phyloP scores from a whole-genome alignment of 2,329 filamentous ascomycete genomes.

The Ceratocystis lukuohia region DNA sequence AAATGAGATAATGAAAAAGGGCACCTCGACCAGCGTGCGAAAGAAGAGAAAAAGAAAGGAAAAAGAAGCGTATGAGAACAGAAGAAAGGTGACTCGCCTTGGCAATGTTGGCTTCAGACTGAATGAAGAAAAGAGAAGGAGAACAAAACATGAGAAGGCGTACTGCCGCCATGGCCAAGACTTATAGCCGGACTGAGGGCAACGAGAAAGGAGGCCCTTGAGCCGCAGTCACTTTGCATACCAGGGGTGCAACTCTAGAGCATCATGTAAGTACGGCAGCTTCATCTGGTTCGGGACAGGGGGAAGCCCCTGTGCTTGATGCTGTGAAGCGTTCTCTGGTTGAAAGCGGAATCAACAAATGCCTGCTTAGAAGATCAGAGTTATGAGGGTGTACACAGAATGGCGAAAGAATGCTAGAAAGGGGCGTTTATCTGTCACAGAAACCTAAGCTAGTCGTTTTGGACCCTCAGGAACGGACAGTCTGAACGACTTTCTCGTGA shows the following conservation, averaged over 20 bases:
- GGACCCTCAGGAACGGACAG: background rate
- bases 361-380: slow-evolving; percentile 1
- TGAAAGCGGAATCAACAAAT: slow-evolving; percentile 10
- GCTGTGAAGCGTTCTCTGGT: background rate
- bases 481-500: background rate
- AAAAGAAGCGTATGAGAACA: slow-evolving; percentile 8
- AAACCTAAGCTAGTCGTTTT: background rate
- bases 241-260: background rate
- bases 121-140: slow-evolving; percentile 15
- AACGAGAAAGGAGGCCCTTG: background rate
- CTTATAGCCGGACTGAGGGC: slow-evolving; percentile 8
- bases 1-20: slow-evolving; percentile 13
- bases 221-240: background rate
- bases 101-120: slow-evolving; percentile 16
- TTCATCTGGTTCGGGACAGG: slow-evolving; percentile 4
- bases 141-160: slow-evolving; percentile 7
- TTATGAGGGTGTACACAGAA: background rate
- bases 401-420: background rate
- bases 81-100: slow-evolving; percentile 18
- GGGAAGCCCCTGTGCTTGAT: slow-evolving; percentile 6
- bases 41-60: slow-evolving; percentile 16
- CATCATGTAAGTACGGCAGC: slow-evolving; percentile 9
- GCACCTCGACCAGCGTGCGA: slow-evolving; percentile 19
- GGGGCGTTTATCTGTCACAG: slow-evolving; percentile 7
- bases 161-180: slow-evolving; percentile 14